Conservation (phyloP, 148 eudicot genomes). For the Camellia sinensis region DNA sequence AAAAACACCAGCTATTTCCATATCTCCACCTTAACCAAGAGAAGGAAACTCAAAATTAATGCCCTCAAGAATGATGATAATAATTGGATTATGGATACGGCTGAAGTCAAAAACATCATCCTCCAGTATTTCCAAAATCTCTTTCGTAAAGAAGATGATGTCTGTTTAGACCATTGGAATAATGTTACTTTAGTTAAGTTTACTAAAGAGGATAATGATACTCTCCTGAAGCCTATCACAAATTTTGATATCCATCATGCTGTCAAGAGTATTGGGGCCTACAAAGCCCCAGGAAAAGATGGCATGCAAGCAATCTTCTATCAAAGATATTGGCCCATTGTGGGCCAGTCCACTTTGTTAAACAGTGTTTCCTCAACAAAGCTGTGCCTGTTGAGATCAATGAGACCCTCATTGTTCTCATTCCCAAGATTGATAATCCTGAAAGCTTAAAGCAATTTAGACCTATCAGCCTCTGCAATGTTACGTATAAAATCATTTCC, state of each 20-base stretch:
- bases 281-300: background rate
- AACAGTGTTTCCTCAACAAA: background rate
- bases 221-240: no score
- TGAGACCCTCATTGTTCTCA: background rate
- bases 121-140: no score
- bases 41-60: background rate
- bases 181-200: no score
- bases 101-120: no score
- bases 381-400: background rate
- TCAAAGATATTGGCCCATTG: background rate
- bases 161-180: no score
- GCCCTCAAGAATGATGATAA: background rate
- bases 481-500: no score
- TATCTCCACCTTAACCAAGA: background rate
- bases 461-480: no score
- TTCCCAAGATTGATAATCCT: no score
- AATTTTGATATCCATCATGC: background rate
- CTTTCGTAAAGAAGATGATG: no score
- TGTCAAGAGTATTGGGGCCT: background rate
- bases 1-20: background rate
- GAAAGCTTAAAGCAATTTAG: no score
- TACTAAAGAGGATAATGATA: no score
- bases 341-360: background rate
- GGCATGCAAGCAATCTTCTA: background rate
- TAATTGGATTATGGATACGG: no score